Evolutionary conservation across 805 yeast species (phyloP), one percentile per base, ranked within the genome.

Genomic region (Yamadazyma tumulicola): DNA sequence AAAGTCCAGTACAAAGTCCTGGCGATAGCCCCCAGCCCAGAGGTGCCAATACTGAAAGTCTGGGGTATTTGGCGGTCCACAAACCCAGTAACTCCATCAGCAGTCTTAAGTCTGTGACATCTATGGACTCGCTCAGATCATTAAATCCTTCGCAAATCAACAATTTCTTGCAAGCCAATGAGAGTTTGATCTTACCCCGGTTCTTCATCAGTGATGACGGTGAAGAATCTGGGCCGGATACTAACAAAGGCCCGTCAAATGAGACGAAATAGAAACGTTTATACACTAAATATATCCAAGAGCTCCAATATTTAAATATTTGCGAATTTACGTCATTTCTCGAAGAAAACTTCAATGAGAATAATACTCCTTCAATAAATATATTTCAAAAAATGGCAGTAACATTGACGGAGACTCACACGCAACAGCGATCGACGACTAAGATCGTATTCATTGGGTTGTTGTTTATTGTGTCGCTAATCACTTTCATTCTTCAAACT

Each of bases 401-500:
- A 32, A 43, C 34, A 5, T 12, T 38, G 6, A 21, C 20, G 18
- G 34, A 31, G 25, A 13, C 19, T 15, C 34, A 46, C 9, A 14
- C 23, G 12, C 47, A 55, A 7, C 45, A 54, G 16, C 45, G 59
- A 3, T 63, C 70, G 8, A 52, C 45, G 37, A 49, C 66, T n/a
- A 67, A 67, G 46, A 46, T 67, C 31, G 34, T 57, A n/a, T 61
- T 57, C 38, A 59, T 67, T 5, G 47, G 45, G 11, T 28, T 53
- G 2, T 50, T 66, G 20, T 67, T 67, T 35, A 29, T 64, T 20
- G 32, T 61, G 14, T 62, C 70, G 18, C 48, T 66, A 39, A 49
- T 74, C 6, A 49, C 88, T 3, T 87, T 87, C 58, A 88, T 87
- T 4, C 49, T 71, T 11, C 96, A 86, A 52, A 86, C 96, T 0